These are phyloP conservation scores for Citrus inodora DNA, from an alignment of 345 rosid genomes.

Conservation along the genomic window DNA sequence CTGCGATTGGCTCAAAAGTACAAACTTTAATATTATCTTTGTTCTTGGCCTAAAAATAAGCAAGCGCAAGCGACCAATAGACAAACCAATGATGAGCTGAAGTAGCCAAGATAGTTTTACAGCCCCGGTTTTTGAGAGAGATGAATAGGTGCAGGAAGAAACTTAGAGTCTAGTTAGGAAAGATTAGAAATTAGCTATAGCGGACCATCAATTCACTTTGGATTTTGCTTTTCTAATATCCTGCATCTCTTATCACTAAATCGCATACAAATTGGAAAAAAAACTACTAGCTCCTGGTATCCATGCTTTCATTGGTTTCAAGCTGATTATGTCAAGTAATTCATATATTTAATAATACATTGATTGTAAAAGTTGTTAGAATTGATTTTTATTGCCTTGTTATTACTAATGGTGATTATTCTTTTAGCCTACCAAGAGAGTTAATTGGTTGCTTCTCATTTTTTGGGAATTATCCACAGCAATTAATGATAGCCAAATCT, in stretches of 20 bases:
- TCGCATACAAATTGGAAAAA: not conserved
- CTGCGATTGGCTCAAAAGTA: not conserved
- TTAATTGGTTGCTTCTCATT: not conserved
- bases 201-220: not conserved
- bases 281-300: not conserved
- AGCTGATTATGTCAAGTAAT: not conserved
- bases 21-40: not conserved
- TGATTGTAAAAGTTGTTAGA: not conserved
- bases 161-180: not conserved
- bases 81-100: not conserved
- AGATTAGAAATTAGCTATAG: not conserved
- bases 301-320: not conserved
- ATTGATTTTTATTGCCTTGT: not conserved
- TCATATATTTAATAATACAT: not conserved
- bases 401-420: not conserved
- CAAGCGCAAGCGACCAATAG: not conserved
- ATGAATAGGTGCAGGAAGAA: not conserved
- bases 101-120: not conserved
- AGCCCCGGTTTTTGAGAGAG: not conserved
- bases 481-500: not conserved
- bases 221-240: not conserved
- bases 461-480: not conserved
- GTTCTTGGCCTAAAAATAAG: not conserved
- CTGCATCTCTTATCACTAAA: not conserved
- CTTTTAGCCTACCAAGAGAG: not conserved